A percentile compares a stretch with the other conserved stretches of the same genome.
Conservation (phyloP, 139 green algal species). For the Edaphochlamys debaryana region DNA sequence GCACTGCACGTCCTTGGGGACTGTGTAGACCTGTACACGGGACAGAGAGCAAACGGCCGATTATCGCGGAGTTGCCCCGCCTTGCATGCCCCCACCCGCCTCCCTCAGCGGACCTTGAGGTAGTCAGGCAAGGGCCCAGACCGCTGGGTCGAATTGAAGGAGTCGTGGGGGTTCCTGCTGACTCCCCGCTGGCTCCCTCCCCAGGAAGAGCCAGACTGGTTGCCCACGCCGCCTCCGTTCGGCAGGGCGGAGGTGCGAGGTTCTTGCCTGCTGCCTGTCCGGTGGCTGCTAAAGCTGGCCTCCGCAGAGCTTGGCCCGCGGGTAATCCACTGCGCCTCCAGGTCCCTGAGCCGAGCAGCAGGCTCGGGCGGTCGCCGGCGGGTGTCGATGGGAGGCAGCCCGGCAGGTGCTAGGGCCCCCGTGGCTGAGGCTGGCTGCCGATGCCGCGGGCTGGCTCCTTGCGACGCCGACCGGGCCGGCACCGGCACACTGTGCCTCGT, state of each 20-base stretch:
- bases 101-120: not conserved
- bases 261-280: not conserved
- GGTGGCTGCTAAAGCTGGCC: not conserved
- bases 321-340: not conserved
- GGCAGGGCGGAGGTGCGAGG: too few species aligned
- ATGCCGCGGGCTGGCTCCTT: too few species aligned
- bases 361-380: too few species aligned
- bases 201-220: not conserved
- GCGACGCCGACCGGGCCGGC: too few species aligned
- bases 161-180: slow-evolving; percentile 1
- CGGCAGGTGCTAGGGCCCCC: too few species aligned
- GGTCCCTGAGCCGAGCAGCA: not conserved
- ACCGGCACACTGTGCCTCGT: too few species aligned
- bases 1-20: slow-evolving; percentile 13
- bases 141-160: not conserved
- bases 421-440: too few species aligned
- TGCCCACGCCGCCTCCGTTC: too few species aligned
- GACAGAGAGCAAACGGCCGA: not conserved
- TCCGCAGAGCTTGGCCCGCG: too few species aligned
- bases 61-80: not conserved
- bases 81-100: not conserved
- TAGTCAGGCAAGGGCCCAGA: slow-evolving; percentile 20
- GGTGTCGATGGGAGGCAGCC: too few species aligned
- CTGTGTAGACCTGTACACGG: slow-evolving; percentile 6
- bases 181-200: not conserved